Evolutionary conservation across 164 flowering plant species (phyloP), one percentile per base, ranked within the genome.

Genomic region (Buxus sempervirens): DNA sequence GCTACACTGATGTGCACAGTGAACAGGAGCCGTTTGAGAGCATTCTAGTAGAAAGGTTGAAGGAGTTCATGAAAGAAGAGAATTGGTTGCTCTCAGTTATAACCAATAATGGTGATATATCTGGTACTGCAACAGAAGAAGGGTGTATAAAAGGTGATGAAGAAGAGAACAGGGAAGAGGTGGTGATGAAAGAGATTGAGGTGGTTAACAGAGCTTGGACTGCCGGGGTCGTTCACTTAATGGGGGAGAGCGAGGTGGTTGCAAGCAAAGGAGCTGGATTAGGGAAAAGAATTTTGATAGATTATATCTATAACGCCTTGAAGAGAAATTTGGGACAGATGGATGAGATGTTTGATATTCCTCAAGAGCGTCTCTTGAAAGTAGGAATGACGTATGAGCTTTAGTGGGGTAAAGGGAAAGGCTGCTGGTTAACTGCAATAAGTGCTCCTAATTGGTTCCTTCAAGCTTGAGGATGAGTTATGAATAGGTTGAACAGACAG

Each of bases 361-460:
- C 96, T 60, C 91, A 76, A n/a, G 67, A 77, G 61, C 74, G 84
- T 20, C 68, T 88, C 80, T 75, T 90, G 55, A 88, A 88, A 67
- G 93, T 90, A 10, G 93, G 96, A 20, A 83, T 90, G 91, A 84
- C 84, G 9, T 88, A 88, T 26, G 88, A 88, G 70, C 83, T 90
- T 41, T 87, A 79, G 62, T 42, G 19, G 13, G 58, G 14, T 21
- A n/a, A 15, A 25, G 63, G 36, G 4, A n/a, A n/a, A 23, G 56
- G 25, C 6, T 7, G 19, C 27, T 22, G 16, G 4, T 5, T 26
- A 58, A 22, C 60, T 22, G 60, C 23, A 58, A 22, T 23, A 58
- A 26, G n/a, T n/a, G n/a, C n/a, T n/a, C n/a, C n/a, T n/a, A n/a
- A n/a, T n/a, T n/a, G n/a, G n/a, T n/a, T n/a, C n/a, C n/a, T n/a